A percentile compares a stretch with the other conserved stretches of the same genome.
These are phyloP conservation scores for Suhomyces sp. DNA, from an alignment of 805 yeast species.

Conservation along the genomic window DNA sequence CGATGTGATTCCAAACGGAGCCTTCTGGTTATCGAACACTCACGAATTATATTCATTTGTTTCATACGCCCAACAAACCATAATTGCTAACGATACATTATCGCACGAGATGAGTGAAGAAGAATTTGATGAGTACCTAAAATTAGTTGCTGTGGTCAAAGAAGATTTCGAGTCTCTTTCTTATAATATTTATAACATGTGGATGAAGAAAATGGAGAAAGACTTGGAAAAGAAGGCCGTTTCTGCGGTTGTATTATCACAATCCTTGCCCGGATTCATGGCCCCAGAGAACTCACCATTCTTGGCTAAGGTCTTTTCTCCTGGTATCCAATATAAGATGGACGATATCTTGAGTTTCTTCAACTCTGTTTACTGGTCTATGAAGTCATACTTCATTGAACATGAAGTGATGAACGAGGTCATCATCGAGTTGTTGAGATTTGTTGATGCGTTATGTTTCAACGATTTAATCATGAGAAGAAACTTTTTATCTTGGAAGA, in stretches of 20 bases:
- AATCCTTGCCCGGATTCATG: conserved; percentile 93
- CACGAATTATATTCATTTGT: conserved; percentile 95
- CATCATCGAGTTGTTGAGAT: conserved; percentile 74
- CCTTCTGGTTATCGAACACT: conserved; percentile 96
- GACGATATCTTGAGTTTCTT: conserved; percentile 89
- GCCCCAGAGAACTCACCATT: conserved; percentile 82
- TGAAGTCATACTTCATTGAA: conserved; percentile 88
- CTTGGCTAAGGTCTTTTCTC: conserved; percentile 76
- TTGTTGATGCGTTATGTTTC: conserved; percentile 91
- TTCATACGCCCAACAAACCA: conserved; percentile 89
- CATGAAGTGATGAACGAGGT: conserved; percentile 81
- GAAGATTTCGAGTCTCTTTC: conserved; percentile 93
- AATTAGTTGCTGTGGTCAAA: conserved; percentile 84
- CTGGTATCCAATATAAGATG: conserved; percentile 78
- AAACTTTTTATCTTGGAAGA: conserved; percentile 93
- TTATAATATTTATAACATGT: conserved; percentile 90
- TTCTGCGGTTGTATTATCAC: conserved; percentile 93
- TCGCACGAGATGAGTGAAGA: conserved; percentile 82
- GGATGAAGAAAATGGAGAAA: conserved; percentile 95
- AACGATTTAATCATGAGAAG: conserved; percentile 94
- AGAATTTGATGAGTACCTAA: conserved; percentile 87
- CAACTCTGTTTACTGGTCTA: conserved; percentile 88
- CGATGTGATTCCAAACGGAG: conserved; percentile 86
- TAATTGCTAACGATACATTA: conserved; percentile 76
- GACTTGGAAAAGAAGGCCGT: conserved; percentile 87